Evolutionary conservation across 1,139 yeast genomes (phyloP), one percentile per base, ranked within the genome.

Genomic region (Hyphopichia fennica): DNA sequence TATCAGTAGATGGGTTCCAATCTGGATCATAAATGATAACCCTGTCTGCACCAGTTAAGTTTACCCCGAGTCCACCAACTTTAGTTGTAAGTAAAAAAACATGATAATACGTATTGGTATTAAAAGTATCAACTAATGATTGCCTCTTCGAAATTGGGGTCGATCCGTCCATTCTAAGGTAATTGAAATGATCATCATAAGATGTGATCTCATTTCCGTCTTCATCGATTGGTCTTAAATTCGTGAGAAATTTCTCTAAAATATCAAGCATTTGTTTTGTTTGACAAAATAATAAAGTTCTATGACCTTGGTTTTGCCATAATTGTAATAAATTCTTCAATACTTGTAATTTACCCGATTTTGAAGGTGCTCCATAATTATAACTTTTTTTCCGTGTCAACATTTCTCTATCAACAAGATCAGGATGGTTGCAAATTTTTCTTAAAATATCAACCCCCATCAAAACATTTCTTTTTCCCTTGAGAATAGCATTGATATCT

Each of bases 1-100:
- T 78, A 67, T 93, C 99, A 0, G 98, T 93, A 0, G 97, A 89
- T 0, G 99, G 99, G 57, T 93, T 93, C 99, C 99, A 93, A 61
- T 93, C 99, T 0, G 99, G 99, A 57, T 93, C 99, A 59, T 77
- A 93, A 15, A 93, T 93, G 16, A 93, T 89, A 6, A 93, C 96
- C 41, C 99, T 68, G 53, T 90, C 93, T 0, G 99, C 99, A 4
- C 98, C 98, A 0, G 97, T 93, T 39, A 93, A 64, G 60, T 93
- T 93, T 2, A 93, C 88, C 18, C 99, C 99, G 36, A 93, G 69
- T 0, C 99, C 99, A 20, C 99, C 99, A 2, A 93, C 99, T 56
- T 93, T 80, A 0, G 99, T 93, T 0, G 99, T 93, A 36, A 93
- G 68, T 25, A 93, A 63, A 58, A 93, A 95, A 1, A 93, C 78